These are phyloP conservation scores for Sordaria brevicollis DNA, from an alignment of 495 filamentous ascomycete genomes.

Conservation along the genomic window DNA sequence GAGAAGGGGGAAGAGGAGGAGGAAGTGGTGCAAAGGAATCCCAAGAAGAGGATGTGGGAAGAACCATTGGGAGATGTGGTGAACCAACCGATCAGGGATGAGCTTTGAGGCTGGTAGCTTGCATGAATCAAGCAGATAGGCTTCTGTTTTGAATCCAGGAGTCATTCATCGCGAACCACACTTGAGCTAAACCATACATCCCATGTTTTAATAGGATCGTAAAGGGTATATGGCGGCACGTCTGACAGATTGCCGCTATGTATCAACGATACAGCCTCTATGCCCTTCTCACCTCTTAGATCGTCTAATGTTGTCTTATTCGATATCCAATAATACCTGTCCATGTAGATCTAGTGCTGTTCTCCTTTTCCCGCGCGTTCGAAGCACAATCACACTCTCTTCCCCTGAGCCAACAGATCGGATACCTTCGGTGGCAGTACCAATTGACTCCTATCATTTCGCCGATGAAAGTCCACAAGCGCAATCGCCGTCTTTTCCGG, in stretches of 20 bases:
- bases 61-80: conserved; percentile 43
- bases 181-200: too few species aligned
- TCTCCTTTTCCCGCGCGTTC: background rate
- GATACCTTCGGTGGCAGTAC: conserved; percentile 86
- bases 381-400: conserved; percentile 30
- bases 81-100: conserved; percentile 35
- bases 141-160: background rate
- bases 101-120: conserved; percentile 33
- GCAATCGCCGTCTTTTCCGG: conserved; percentile 76
- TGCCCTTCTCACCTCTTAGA: too few species aligned
- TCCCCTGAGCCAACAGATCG: conserved; percentile 41
- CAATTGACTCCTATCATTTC: conserved; percentile 77
- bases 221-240: too few species aligned
- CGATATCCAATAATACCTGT: background rate
- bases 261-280: too few species aligned
- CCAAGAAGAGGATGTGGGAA: conserved; percentile 80
- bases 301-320: too few species aligned
- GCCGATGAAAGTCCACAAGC: conserved; percentile 79
- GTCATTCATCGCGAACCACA: background rate
- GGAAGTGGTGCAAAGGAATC: conserved; percentile 34
- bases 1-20: background rate
- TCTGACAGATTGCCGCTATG: too few species aligned
- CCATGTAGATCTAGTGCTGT: background rate
- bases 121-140: background rate
- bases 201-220: too few species aligned